A percentile compares a stretch with the other conserved stretches of the same genome.
Conservation (phyloP, 495 filamentous ascomycete genomes). For the Penicillium pancosmium region DNA sequence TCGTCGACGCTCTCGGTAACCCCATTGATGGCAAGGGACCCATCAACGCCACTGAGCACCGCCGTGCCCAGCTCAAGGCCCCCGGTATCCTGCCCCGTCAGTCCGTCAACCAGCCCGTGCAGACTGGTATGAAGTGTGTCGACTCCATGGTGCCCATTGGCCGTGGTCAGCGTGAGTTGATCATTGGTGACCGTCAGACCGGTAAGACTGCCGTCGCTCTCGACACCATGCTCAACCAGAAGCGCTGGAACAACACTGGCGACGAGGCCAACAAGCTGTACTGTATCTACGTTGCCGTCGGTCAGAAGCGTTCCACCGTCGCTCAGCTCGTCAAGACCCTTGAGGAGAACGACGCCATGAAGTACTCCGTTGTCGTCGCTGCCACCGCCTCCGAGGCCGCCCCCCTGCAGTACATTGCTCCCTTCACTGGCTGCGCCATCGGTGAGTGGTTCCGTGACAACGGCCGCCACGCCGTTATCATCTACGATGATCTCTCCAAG, state of each 20-base stretch:
- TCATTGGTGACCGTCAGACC: constrained; percentile 99
- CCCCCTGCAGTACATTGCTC: constrained; percentile 91
- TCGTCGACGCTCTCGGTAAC: constrained; percentile 97
- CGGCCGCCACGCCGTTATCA: constrained; percentile 88
- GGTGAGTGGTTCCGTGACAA: constrained; percentile 91
- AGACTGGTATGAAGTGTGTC: constrained; percentile 99
- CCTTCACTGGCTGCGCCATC: constrained; percentile 83
- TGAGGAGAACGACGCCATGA: constrained; percentile 99
- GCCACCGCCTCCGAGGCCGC: constrained; percentile 98
- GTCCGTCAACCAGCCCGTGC: constrained; percentile 97
- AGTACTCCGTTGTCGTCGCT: constrained; percentile 94
- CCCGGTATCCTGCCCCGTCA: constrained; percentile 95
- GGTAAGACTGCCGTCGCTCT: constrained; percentile 99
- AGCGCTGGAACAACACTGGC: constrained; percentile 87
- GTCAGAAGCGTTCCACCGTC: constrained; percentile 99
- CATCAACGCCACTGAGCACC: constrained; percentile 84
- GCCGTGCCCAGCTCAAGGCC: constrained; percentile 98
- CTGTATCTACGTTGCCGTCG: constrained; percentile 98
- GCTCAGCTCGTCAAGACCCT: constrained; percentile 99
- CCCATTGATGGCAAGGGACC: constrained; percentile 99
- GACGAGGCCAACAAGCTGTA: constrained; percentile 98
- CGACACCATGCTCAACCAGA: constrained; percentile 98
- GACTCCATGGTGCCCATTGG: constrained; percentile 99
- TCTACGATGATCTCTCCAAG: constrained; percentile 98
- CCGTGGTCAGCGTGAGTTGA: constrained; percentile 99